Evolutionary conservation across 106 monocot genomes (phyloP).

Genomic region (Platanthera guangdongensis): DNA sequence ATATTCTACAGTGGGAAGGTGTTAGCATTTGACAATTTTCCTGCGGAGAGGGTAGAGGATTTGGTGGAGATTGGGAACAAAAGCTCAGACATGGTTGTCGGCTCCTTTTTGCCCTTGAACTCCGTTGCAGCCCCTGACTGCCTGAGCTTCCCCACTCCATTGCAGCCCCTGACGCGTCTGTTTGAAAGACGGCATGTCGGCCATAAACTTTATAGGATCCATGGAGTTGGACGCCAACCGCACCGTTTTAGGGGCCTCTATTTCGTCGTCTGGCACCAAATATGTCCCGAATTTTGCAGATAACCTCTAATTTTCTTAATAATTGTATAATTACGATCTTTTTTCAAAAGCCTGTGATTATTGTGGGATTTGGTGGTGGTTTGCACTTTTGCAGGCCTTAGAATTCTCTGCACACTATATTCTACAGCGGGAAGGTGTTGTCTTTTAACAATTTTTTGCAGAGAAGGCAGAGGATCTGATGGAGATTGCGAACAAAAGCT

Average conservation of each 20-base stretch:
- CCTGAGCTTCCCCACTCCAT: neutral
- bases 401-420: slow-evolving; percentile 55
- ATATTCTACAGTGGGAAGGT: slow-evolving; percentile 84
- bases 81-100: neutral
- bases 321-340: too few relatives aligned
- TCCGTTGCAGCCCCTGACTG: neutral
- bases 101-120: neutral
- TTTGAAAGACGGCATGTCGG: slow-evolving; percentile 3
- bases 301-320: neutral
- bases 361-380: neutral
- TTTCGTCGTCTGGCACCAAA: neutral
- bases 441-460: slow-evolving; percentile 65
- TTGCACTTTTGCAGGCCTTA: slow-evolving; percentile 22
- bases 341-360: neutral
- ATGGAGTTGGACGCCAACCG: slow-evolving; percentile 42
- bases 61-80: slow-evolving; percentile 37
- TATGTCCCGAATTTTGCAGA: neutral
- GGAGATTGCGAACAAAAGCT: slow-evolving; percentile 22
- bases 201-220: neutral
- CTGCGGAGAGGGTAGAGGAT: slow-evolving; percentile 51
- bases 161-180: neutral
- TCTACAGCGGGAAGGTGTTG: slow-evolving; percentile 71
- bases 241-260: slow-evolving; percentile 17
- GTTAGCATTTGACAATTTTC: slow-evolving; percentile 64
- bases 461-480: slow-evolving; percentile 58